Conservation (phyloP, 805 yeast genomes). For the Phaffomyces antillensis region DNA sequence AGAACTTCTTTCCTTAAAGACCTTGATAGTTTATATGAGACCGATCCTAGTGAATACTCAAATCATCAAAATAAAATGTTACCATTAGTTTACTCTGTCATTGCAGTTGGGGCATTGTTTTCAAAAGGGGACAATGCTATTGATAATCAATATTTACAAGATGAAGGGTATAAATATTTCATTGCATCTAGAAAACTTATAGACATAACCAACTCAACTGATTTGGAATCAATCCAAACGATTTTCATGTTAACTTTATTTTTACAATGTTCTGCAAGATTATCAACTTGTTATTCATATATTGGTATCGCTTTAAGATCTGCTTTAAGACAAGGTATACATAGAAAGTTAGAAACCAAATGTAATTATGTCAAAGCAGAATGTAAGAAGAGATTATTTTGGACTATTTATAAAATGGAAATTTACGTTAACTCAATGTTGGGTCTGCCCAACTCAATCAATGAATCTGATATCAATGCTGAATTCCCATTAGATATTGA, state of each 20-base stretch:
- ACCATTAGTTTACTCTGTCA: conserved; percentile 75
- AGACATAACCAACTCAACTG: conserved; percentile 82
- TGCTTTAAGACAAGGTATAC: conserved; percentile 80
- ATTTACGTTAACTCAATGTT: conserved; percentile 83
- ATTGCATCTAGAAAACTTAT: conserved; percentile 79
- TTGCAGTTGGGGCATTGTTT: conserved; percentile 83
- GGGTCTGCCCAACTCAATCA: conserved; percentile 72
- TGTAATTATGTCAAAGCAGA: conserved; percentile 69
- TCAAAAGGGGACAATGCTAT: conserved; percentile 31
- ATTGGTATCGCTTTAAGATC: conserved; percentile 86
- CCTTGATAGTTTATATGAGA: conserved; percentile 66
- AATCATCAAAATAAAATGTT: conserved; percentile 72
- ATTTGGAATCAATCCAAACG: conserved; percentile 76
- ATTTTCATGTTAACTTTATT: conserved; percentile 81
- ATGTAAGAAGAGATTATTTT: conserved; percentile 77
- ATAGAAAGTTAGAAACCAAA: conserved; percentile 45
- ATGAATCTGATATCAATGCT: conserved; percentile 82
- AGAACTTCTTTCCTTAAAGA: conserved; percentile 75
- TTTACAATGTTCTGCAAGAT: conserved; percentile 81
- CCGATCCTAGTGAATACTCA: conserved; percentile 70
- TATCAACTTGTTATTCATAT: conserved; percentile 85
- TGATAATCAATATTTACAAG: conserved; percentile 30
- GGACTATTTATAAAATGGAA: conserved; percentile 88
- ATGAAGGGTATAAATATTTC: conserved; percentile 77
- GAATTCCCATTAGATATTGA: conserved; percentile 78